Conservation (phyloP, 1,284 basidiomycete genomes). For the Ceratobasidium papillatum region DNA sequence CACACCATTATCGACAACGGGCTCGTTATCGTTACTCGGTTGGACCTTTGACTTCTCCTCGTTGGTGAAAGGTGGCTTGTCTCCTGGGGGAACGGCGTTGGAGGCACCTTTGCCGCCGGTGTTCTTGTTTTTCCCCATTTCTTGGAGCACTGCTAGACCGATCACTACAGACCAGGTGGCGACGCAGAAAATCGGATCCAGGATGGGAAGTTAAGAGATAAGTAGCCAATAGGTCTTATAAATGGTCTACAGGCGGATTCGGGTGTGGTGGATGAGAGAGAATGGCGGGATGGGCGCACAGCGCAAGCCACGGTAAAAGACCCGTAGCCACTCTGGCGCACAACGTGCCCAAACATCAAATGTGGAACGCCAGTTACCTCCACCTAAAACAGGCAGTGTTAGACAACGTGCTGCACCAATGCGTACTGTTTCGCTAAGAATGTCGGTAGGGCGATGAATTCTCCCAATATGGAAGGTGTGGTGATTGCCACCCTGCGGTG, state of each 20-base stretch:
- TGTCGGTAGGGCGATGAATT: background rate
- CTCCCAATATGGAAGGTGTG: background rate
- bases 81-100: background rate
- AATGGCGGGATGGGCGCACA: background rate
- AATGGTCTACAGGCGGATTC: too few species aligned
- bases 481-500: background rate
- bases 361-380: background rate
- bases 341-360: slow-evolving; percentile 21
- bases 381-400: background rate
- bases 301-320: slow-evolving; percentile 34
- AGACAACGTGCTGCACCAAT: background rate
- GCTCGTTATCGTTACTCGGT: background rate
- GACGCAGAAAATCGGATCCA: slow-evolving; percentile 6
- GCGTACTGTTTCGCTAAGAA: background rate
- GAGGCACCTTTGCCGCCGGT: background rate
- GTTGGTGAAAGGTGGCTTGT: background rate
- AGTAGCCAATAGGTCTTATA: too few species aligned
- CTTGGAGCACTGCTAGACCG: background rate
- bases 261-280: background rate
- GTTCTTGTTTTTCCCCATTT: slow-evolving; percentile 29
- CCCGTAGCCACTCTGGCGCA: slow-evolving; percentile 11
- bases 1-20: background rate
- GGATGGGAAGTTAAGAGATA: background rate
- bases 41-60: background rate
- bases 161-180: background rate